These are phyloP conservation scores for Truncatella angustata DNA, from an alignment of 2,329 filamentous ascomycete species.

Conservation along the genomic window DNA sequence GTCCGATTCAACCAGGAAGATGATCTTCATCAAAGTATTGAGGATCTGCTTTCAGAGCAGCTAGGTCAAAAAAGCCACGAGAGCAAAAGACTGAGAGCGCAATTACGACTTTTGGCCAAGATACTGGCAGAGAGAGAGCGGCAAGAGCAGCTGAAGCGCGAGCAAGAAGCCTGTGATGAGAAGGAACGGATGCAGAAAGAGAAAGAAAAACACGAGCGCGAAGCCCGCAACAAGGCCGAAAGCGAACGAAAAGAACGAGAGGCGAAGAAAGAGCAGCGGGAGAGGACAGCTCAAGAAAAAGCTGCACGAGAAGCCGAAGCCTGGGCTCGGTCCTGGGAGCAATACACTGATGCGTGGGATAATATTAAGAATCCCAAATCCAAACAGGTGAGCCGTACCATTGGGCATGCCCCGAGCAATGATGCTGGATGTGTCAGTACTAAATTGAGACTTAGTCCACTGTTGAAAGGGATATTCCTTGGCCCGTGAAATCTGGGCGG, in stretches of 20 bases:
- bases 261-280: conserved; percentile 9
- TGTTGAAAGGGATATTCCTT: conserved; percentile 9
- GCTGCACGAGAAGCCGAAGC: conserved; percentile 12
- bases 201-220: background rate
- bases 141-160: conserved; percentile 7
- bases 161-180: background rate
- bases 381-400: background rate
- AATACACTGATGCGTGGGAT: conserved; percentile 13
- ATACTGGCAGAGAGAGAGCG: conserved; percentile 7
- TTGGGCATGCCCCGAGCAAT: no score
- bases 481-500: conserved; percentile 18
- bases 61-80: no score
- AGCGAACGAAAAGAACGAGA: background rate
- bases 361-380: conserved; percentile 1
- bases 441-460: background rate
- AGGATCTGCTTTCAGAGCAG: background rate
- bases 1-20: background rate
- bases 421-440: no score
- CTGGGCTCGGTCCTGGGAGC: conserved; percentile 13
- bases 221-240: background rate
- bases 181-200: background rate
- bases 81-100: background rate
- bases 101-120: background rate
- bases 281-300: conserved; percentile 11
- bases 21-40: background rate